Evolutionary conservation across 2,329 filamentous ascomycete species (phyloP).

Genomic region (Magnaporthiopsis rhizophila): DNA sequence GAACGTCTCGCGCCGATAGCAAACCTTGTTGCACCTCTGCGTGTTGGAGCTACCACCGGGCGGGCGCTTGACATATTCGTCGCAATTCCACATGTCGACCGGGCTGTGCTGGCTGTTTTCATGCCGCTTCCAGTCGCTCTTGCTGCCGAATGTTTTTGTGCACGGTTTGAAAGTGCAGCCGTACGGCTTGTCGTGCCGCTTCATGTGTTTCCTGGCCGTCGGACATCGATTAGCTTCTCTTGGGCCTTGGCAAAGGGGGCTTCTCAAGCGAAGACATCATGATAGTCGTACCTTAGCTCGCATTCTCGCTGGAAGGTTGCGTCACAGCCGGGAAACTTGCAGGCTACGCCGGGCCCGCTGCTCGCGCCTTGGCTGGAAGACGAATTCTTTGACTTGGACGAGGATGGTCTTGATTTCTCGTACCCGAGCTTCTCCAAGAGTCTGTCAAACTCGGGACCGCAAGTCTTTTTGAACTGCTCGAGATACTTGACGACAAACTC

Average conservation of each 20-base stretch:
- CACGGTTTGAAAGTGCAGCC: slow-evolving; percentile 69
- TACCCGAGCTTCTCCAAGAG: not conserved
- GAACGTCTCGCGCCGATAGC: slow-evolving; percentile 51
- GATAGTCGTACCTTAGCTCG: slow-evolving; percentile 38
- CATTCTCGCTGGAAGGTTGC: slow-evolving; percentile 1
- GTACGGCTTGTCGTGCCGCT: slow-evolving; percentile 74
- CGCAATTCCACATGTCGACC: slow-evolving; percentile 65
- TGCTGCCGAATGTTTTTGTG: slow-evolving; percentile 72
- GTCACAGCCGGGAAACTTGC: not conserved
- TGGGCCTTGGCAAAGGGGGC: not conserved
- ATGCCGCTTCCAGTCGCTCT: slow-evolving; percentile 91
- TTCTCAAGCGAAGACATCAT: not conserved
- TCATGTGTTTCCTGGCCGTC: slow-evolving; percentile 66
- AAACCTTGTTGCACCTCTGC: slow-evolving; percentile 47
- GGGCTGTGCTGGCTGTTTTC: slow-evolving; percentile 73
- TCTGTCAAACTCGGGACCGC: not conserved
- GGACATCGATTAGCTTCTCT: not conserved
- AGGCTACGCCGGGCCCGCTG: not conserved
- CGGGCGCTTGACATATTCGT: slow-evolving; percentile 20
- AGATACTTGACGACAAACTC: not conserved
- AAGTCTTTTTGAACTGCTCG: not conserved
- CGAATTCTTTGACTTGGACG: not conserved
- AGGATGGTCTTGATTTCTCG: not conserved
- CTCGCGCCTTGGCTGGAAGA: not conserved
- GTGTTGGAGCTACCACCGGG: not conserved